phyloP scores from a whole-genome alignment of 1,284 basidiomycete species.

The Porodaedalea pini region DNA sequence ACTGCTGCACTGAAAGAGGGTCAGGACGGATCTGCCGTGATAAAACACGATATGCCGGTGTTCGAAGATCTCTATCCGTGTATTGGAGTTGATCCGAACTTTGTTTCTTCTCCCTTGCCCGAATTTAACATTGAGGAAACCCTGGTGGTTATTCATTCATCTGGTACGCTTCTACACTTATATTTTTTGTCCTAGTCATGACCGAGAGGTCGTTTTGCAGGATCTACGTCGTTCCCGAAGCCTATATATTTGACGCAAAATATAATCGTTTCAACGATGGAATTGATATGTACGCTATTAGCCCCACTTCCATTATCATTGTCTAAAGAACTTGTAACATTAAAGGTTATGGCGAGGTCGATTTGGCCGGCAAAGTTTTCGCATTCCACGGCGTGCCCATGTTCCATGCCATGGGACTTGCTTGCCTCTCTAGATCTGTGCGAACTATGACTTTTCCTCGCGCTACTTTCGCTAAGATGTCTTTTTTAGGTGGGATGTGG shows the following conservation, averaged over 20 bases:
- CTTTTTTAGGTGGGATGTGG: slow-evolving; percentile 3
- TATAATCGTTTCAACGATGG: background rate
- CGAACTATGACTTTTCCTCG: too few species aligned
- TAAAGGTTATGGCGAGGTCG: slow-evolving; percentile 9
- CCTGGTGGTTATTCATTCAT: too few species aligned
- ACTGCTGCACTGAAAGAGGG: too few species aligned
- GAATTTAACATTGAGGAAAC: too few species aligned
- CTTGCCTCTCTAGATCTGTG: background rate
- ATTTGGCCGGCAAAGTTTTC: slow-evolving; percentile 13
- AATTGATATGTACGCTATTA: too few species aligned
- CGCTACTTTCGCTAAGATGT: background rate
- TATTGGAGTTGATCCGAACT: too few species aligned
- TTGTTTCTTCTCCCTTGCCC: too few species aligned
- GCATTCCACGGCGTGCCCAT: slow-evolving; percentile 17
- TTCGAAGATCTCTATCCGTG: slow-evolving; percentile 20
- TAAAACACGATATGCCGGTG: slow-evolving; percentile 26
- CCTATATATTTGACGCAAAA: slow-evolving; percentile 15
- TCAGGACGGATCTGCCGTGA: background rate
- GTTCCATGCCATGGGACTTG: slow-evolving; percentile 20
- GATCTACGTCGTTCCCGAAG: slow-evolving; percentile 20
- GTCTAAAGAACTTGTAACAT: too few species aligned
- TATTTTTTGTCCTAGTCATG: too few species aligned
- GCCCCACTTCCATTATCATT: too few species aligned
- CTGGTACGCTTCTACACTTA: too few species aligned
- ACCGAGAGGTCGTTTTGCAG: too few species aligned